Evolutionary conservation across 148 eudicot species (phyloP).

Genomic region (Salicornia ramosissima): DNA sequence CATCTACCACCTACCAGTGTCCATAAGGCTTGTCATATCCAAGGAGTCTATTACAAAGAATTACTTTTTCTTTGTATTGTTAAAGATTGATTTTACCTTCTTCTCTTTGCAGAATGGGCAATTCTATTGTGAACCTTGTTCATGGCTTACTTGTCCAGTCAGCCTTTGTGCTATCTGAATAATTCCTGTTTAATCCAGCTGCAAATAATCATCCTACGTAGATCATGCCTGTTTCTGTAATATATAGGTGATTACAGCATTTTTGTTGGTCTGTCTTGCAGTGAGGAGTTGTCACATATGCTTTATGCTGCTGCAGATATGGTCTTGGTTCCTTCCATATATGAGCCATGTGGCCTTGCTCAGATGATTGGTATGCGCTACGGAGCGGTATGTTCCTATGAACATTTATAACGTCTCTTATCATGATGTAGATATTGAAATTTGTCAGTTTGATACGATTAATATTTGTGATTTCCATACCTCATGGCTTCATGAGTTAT

Average conservation of each 20-base stretch:
- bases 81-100: not conserved
- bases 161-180: not conserved
- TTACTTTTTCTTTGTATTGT: not conserved
- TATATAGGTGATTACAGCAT: conserved; percentile 2
- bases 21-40: not conserved
- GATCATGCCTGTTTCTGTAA: not conserved
- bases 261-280: conserved; percentile 30
- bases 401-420: too few relatives aligned
- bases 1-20: too few relatives aligned
- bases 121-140: not conserved
- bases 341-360: conserved; percentile 90
- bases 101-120: not conserved
- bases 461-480: not conserved
- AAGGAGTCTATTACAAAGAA: conserved; percentile 2
- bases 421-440: too few relatives aligned
- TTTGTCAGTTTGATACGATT: not conserved
- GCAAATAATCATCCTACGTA: not conserved
- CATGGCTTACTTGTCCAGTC: not conserved
- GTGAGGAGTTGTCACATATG: conserved; percentile 88
- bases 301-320: conserved; percentile 90
- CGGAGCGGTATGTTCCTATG: conserved; percentile 68
- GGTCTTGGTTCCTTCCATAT: conserved; percentile 82
- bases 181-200: not conserved
- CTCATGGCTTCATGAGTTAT: not conserved
- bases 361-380: conserved; percentile 95